Evolutionary conservation across 192 early-diverging fungal genomes (phyloP), one percentile per base, ranked within the genome.

Genomic region (Podila epigama): DNA sequence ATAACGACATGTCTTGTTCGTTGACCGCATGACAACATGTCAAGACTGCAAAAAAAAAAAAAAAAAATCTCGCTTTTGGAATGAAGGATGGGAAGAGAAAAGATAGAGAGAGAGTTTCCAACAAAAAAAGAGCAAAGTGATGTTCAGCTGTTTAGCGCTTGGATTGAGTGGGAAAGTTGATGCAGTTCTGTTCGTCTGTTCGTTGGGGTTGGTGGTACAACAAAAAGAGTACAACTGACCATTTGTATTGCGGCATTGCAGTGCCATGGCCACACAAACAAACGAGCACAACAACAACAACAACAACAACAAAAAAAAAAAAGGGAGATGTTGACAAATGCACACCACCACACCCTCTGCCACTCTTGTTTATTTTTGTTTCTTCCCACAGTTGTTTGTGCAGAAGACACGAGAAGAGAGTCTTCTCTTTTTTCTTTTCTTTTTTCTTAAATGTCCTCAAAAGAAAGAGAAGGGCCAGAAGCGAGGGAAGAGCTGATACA

Each of bases 311-410:
- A 10, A 11, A 48, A 48, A 18, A 48, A 20, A 6, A 12, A 12
- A 7, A 20, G 42, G 42, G 15, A 16, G 44, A 22, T 48, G 20
- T 48, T 48, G 44, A 48, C 44, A 48, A 48, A 48, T 48, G 11
- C 44, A 48, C 2, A 15, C 42, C 2, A 15, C 42, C 42, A 2
- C 37, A 39, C 37, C 37, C 1, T 8, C 44, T 20, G 5, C 11
- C 9, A 2, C 44, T 48, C 44, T 18, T 48, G n/a, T 22, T 22
- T 8, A 22, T 5, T 22, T 22, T 22, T 9, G n/a, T 22, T 48
- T 48, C 44, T 48, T 48, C 44, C 44, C 44, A 48, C 44, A 48
- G 44, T 48, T n/a, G n/a, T n/a, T n/a, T n/a, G n/a, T n/a, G n/a
- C n/a, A n/a, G n/a, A n/a, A n/a, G n/a, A n/a, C n/a, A n/a, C n/a